Evolutionary conservation across 106 monocot species (phyloP), one percentile per base, ranked within the genome.

Genomic region (Ottelia alismoides): DNA sequence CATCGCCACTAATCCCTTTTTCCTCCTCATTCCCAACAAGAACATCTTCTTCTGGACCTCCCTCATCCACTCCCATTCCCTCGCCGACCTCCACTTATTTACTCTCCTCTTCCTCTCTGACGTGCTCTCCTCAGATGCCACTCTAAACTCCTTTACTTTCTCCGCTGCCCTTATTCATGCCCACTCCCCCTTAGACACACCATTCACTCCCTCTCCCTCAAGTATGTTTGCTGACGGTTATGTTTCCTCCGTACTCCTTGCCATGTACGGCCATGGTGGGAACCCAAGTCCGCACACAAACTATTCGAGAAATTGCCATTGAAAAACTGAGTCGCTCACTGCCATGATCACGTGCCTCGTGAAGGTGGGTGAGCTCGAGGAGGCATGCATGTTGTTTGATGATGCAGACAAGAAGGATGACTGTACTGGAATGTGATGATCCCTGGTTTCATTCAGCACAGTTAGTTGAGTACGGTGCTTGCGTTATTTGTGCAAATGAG

Each of bases 351-450:
- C 83, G 22, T 77, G 83, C 65, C 72, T 72, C 28, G 85, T 76
- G 3, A 86, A 72, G 30, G 18, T 45, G 0, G 86, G 85, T 0
- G 73, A 76, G 0, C 22, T 92, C 22, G 32, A 30, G 0, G 20
- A 35, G 12, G 92, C 92, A 0, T 62, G 82, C 21, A 11, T 56
- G n/a, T 45, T 86, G 76, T 86, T 92, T 32, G 92, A 86, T 10
- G 70, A 59, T 53, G 69, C 66, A 64, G 5, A 20, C 0, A 50
- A 74, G 0, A 76, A 45, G 50, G 86, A 92, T 49, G 48, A 49
- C 11, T 79, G 1, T 92, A 82, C 28, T 92, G 92, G 92, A 86
- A 82, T 23, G 55, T 68, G 0, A 92, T 92, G 82, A 78, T 92
- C 28, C 79, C 82, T 24, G 92, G 92, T 32, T 92, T 86, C 63